Evolutionary conservation across 2,329 filamentous ascomycete species (phyloP), one percentile per base, ranked within the genome.

Genomic region (Trichoderma harzianum): DNA sequence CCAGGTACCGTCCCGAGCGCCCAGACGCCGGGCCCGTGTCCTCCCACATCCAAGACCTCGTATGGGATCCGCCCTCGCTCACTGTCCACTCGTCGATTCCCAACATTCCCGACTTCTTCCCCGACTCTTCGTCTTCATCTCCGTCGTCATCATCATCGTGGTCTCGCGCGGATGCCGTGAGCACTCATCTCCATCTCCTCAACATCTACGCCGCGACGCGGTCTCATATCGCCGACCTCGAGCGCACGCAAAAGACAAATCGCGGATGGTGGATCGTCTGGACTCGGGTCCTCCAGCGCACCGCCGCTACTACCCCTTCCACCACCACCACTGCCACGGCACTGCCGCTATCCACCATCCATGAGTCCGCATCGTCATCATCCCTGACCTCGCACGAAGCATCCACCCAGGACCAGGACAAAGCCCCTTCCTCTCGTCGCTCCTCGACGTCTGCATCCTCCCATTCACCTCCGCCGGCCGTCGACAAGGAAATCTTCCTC

Each of bases 221-320:
- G 6, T 73, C 76, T 14, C 79, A 77, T 2, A 79, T 83, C 43
- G 79, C 80, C 5, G 86, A 88, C 72, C 78, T 88, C 4, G 90
- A 92, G 78, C 84, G 88, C 24, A 91, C 89, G 2, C 88, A 86
- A 76, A 91, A 92, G 83, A 92, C 90, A 5, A 88, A 83, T 60
- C 86, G 89, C 39, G 90, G 89, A 1, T 92, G 90, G 89, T 92
- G 90, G 90, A 84, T 92, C 34, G 89, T 91, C 30, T 92, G 90
- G 90, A 89, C 86, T 62, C 83, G 88, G 28, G 81, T 91, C 26
- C 76, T 86, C 7, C 84, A 85, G 64, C 80, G 80, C 11, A 75
- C 74, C 32, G 74, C 75, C 10, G 74, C 77, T 8, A 47, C 77
- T 16, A 47, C 65, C 39, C 32, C 68, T 36, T 55, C 36, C 39